These are phyloP conservation scores for Cladosporium sp. DNA, from an alignment of 2,329 filamentous ascomycete genomes.

Conservation along the genomic window DNA sequence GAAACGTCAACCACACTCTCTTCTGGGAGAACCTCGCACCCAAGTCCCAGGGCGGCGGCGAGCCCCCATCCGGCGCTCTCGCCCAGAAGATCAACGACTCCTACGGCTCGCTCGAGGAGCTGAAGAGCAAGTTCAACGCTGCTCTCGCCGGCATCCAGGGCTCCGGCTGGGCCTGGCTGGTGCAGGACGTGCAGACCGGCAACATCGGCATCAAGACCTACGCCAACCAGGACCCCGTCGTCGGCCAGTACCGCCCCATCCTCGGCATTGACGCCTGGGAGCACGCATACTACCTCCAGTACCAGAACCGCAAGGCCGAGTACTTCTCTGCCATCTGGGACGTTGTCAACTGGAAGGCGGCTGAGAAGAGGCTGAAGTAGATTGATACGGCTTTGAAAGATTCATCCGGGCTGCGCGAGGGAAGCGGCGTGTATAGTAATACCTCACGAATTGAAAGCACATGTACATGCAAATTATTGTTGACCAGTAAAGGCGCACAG, in stretches of 20 bases:
- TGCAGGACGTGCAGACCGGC: slow-evolving; percentile 63
- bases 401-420: background rate
- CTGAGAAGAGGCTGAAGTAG: slow-evolving; percentile 45
- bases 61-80: slow-evolving; percentile 60
- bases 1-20: slow-evolving; percentile 66
- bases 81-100: slow-evolving; percentile 59
- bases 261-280: slow-evolving; percentile 94
- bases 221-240: slow-evolving; percentile 85
- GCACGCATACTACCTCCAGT: slow-evolving; percentile 94
- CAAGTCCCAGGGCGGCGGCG: slow-evolving; percentile 64
- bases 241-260: slow-evolving; percentile 77
- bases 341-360: slow-evolving; percentile 92
- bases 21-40: slow-evolving; percentile 73
- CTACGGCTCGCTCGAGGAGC: slow-evolving; percentile 59
- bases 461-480: background rate
- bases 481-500: background rate
- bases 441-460: background rate
- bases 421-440: background rate
- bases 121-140: slow-evolving; percentile 65
- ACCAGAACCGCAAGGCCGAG: slow-evolving; percentile 95
- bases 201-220: slow-evolving; percentile 74
- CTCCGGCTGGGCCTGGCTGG: slow-evolving; percentile 76
- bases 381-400: background rate
- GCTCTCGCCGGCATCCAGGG: slow-evolving; percentile 66
- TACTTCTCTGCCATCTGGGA: slow-evolving; percentile 95